phyloP scores from a whole-genome alignment of 1,139 yeast species.

The Hansenula lynferdii region DNA sequence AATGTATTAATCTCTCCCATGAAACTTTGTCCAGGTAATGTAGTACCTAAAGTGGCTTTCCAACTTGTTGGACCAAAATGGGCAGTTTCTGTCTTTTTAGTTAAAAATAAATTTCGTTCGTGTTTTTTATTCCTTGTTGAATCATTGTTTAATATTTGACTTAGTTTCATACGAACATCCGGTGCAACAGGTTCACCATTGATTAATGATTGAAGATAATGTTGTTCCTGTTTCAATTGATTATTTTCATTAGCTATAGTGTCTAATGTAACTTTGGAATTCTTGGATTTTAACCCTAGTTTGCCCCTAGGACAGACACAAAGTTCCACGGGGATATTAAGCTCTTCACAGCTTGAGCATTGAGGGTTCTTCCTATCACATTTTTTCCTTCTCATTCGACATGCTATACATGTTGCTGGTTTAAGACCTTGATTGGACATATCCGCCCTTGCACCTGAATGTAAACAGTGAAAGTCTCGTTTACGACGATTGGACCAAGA shows the following conservation, averaged over 20 bases:
- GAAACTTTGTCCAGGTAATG: neutral
- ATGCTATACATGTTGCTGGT: slow-evolving; percentile 4
- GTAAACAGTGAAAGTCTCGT: too few relatives aligned
- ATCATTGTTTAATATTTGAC: neutral
- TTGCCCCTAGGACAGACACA: slow-evolving; percentile 1
- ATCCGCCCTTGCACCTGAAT: too few relatives aligned
- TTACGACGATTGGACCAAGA: too few relatives aligned
- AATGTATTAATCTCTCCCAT: neutral
- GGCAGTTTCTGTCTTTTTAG: neutral
- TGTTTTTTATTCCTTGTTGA: neutral
- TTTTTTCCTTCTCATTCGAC: slow-evolving; percentile 5
- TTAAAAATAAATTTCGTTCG: neutral
- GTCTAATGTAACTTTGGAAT: slow-evolving; percentile 1
- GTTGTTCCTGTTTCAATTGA: neutral
- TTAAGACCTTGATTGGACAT: neutral
- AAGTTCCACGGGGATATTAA: neutral
- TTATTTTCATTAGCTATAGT: neutral
- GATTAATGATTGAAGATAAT: neutral
- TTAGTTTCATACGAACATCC: neutral
- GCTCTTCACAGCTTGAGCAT: slow-evolving; percentile 3
- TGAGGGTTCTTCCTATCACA: slow-evolving; percentile 2
- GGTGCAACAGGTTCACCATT: neutral
- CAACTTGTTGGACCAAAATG: neutral
- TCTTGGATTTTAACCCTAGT: slow-evolving; percentile 3
- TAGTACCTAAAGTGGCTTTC: neutral